Percentiles rank a stretch among this genome's conserved stretches.
Evolutionary conservation across 352 stramenopile genomes (phyloP).

Genomic region (Pythium rhizo-oryzae): DNA sequence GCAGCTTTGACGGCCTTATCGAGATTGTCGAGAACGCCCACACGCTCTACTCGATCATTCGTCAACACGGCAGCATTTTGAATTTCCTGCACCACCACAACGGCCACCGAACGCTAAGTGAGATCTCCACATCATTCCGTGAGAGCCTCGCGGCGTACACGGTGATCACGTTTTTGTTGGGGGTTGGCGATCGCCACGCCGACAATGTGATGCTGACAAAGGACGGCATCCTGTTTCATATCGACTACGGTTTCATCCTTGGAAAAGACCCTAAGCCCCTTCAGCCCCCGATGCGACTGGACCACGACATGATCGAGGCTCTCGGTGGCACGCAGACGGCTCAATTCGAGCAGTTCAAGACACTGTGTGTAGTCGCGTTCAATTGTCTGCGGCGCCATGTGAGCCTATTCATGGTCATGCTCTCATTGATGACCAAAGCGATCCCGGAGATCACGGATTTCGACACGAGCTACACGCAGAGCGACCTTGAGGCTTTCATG

Average conservation of each 20-base stretch:
- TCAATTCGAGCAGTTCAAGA: conserved; percentile 88
- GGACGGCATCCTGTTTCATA: conserved; percentile 98
- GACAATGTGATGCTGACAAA: conserved; percentile 99
- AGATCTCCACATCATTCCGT: conserved; percentile 84
- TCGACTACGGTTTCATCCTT: conserved; percentile 99
- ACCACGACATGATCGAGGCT: conserved; percentile 91
- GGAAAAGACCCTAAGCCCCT: conserved; percentile 98
- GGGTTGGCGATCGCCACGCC: conserved; percentile 98
- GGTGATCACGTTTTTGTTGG: conserved; percentile 99
- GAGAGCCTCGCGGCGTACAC: conserved; percentile 98
- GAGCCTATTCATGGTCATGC: conserved; percentile 88
- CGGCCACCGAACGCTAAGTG: conserved; percentile 81
- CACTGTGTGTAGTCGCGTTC: conserved; percentile 86
- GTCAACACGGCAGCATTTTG: conserved; percentile 79
- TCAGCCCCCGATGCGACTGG: conserved; percentile 97
- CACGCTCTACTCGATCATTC: conserved; percentile 86
- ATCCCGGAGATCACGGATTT: conserved; percentile 88
- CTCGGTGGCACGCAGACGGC: conserved; percentile 73
- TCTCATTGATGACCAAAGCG: conserved; percentile 80
- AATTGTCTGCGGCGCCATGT: conserved; percentile 87
- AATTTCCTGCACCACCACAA: conserved; percentile 89
- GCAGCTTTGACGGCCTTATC: conserved; percentile 83
- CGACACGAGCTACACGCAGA: conserved; percentile 84
- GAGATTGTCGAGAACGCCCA: conserved; percentile 89
- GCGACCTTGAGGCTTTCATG: conserved; percentile 80